A percentile compares a stretch with the other conserved stretches of the same genome.
These are phyloP conservation scores for Nicotiana otophora DNA, from an alignment of 257 asterid genomes.

Conservation along the genomic window DNA sequence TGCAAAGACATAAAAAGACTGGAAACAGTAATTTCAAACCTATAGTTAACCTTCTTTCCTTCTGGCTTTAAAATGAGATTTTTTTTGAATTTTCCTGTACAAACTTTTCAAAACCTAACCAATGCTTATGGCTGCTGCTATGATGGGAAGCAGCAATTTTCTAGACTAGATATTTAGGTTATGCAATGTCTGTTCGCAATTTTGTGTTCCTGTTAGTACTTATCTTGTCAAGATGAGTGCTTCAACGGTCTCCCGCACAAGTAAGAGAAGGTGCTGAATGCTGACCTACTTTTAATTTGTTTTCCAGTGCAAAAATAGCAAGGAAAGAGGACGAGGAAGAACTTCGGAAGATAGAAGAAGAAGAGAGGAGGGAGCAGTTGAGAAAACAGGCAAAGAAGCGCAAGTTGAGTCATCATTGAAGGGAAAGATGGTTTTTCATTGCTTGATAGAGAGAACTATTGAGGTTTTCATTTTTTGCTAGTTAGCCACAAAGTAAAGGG, in stretches of 20 bases:
- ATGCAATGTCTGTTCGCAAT: neutral
- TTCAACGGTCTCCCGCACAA: neutral
- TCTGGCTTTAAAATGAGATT: neutral
- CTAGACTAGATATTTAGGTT: neutral
- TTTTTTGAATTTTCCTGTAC: neutral
- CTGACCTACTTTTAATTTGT: neutral
- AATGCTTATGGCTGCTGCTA: neutral
- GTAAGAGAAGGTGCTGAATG: neutral
- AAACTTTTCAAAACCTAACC: neutral
- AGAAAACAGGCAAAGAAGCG: constrained; percentile 60
- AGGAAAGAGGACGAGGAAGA: constrained; percentile 72
- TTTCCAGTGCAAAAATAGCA: constrained; percentile 58
- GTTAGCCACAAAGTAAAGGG: neutral
- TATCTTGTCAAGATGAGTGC: neutral
- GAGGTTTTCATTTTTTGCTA: neutral
- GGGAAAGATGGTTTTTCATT: neutral
- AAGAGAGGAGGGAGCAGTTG: constrained; percentile 58
- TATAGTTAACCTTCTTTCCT: neutral
- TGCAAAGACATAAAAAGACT: neutral
- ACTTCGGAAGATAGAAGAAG: constrained; percentile 61
- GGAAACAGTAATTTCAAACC: neutral
- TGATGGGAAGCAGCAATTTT: neutral
- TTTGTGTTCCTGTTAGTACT: neutral
- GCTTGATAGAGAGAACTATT: neutral
- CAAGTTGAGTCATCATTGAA: constrained; percentile 29